Conservation (phyloP, 306 rosid genomes). For the Fragaria nilgerrensis region DNA sequence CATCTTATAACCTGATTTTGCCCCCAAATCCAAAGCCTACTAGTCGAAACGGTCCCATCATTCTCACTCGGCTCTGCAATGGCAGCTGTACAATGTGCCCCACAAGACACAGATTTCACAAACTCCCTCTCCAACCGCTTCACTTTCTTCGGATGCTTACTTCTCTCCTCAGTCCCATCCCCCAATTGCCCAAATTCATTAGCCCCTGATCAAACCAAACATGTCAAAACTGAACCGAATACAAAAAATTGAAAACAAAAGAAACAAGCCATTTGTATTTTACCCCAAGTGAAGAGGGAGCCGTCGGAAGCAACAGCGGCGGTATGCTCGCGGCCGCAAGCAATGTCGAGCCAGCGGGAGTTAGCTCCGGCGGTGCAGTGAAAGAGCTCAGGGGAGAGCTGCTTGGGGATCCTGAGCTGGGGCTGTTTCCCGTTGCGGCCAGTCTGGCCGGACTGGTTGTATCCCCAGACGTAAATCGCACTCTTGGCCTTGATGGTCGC, state of each 20-base stretch:
- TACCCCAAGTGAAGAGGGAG: constrained; percentile 89
- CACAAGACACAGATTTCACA: constrained; percentile 85
- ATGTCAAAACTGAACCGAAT: background rate
- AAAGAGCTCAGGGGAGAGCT: constrained; percentile 72
- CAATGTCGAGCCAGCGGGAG: constrained; percentile 82
- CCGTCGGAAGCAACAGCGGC: constrained; percentile 93
- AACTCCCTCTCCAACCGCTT: constrained; percentile 62
- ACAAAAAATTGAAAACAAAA: background rate
- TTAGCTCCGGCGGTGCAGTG: constrained; percentile 72
- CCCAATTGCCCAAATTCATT: constrained; percentile 94
- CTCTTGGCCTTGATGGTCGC: constrained; percentile 56
- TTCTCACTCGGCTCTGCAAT: constrained; percentile 76
- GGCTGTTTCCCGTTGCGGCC: constrained; percentile 69
- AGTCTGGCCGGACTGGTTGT: constrained; percentile 90
- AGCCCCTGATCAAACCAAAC: constrained; percentile 44
- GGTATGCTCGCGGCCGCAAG: constrained; percentile 94
- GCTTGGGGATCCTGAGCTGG: constrained; percentile 81
- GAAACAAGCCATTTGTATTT: background rate
- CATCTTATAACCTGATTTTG: constrained; percentile 68
- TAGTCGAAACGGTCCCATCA: constrained; percentile 58
- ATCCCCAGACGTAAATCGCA: constrained; percentile 95
- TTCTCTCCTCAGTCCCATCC: constrained; percentile 85
- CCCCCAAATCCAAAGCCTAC: constrained; percentile 98
- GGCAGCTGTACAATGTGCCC: constrained; percentile 94
- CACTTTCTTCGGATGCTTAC: constrained; percentile 72